Conservation (phyloP, 176 grass and related monocot genomes). For the Phragmites australis region DNA sequence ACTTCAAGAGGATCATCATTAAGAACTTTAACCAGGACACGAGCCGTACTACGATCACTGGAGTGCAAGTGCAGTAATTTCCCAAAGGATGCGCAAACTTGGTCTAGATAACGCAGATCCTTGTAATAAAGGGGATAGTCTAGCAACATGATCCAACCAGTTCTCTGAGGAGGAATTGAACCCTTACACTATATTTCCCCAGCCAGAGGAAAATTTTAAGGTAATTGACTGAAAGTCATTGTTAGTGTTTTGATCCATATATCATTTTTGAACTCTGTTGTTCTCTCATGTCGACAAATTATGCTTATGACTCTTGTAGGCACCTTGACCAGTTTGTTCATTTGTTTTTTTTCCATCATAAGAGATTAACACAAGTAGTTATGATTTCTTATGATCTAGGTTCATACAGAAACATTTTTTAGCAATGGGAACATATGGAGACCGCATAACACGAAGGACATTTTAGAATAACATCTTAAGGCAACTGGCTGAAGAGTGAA, state of each 20-base stretch:
- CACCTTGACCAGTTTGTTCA: neutral
- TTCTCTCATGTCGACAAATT: neutral
- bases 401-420: constrained; percentile 96
- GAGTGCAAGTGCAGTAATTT: too few relatives aligned
- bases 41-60: too few relatives aligned
- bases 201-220: constrained; percentile 87
- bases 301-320: neutral
- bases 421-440: constrained; percentile 91
- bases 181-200: constrained; percentile 85
- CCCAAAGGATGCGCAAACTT: too few relatives aligned
- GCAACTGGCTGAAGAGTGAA: constrained; percentile 91
- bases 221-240: too few relatives aligned
- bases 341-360: constrained; percentile 22
- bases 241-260: neutral
- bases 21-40: too few relatives aligned
- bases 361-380: constrained; percentile 16
- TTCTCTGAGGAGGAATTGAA: constrained; percentile 94
- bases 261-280: neutral
- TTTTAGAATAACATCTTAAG: constrained; percentile 83
- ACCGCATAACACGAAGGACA: constrained; percentile 82
- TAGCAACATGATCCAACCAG: too few relatives aligned
- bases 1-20: too few relatives aligned
- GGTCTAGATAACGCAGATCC: too few relatives aligned
- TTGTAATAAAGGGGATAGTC: too few relatives aligned
- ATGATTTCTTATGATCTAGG: constrained; percentile 45